A percentile compares a stretch with the other conserved stretches of the same genome.
Evolutionary conservation across 148 eudicot genomes (phyloP).

Genomic region (Talinum fruticosum): DNA sequence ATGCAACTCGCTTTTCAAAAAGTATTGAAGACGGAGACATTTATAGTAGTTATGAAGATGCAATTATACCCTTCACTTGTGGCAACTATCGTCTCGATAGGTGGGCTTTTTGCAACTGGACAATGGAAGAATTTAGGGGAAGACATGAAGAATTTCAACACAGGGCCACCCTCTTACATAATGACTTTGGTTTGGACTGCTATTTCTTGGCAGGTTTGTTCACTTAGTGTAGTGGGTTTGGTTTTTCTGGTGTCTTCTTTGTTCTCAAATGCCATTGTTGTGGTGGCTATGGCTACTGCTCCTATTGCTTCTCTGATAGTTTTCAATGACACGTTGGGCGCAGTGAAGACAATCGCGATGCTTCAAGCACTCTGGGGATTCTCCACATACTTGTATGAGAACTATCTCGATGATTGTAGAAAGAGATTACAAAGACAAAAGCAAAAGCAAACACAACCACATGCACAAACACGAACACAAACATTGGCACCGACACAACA

Average conservation of each 20-base stretch:
- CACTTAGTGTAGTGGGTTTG: constrained; percentile 40
- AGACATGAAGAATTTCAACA: constrained; percentile 32
- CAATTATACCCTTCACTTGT: constrained; percentile 35
- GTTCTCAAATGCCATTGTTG: constrained; percentile 39
- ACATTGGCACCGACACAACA: neutral
- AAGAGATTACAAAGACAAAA: neutral
- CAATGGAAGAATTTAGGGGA: constrained; percentile 27
- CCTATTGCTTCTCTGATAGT: constrained; percentile 34
- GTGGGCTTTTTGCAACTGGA: constrained; percentile 39
- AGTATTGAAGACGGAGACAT: constrained; percentile 32
- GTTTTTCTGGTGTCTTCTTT: constrained; percentile 41
- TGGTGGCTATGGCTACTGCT: constrained; percentile 28
- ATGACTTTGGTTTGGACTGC: constrained; percentile 42
- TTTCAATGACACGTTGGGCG: constrained; percentile 39
- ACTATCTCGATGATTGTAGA: constrained; percentile 32
- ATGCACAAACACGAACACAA: constrained; percentile 1
- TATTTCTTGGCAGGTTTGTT: constrained; percentile 39
- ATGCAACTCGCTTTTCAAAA: constrained; percentile 35
- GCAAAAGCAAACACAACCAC: neutral
- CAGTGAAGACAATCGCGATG: constrained; percentile 36
- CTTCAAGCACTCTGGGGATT: constrained; percentile 41
- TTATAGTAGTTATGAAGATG: constrained; percentile 27
- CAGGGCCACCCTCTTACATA: constrained; percentile 33
- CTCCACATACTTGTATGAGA: constrained; percentile 37
- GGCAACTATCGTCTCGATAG: constrained; percentile 24